Evolutionary conservation across 208 protist genomes (phyloP).

Genomic region (Angomonas ambiguus): DNA sequence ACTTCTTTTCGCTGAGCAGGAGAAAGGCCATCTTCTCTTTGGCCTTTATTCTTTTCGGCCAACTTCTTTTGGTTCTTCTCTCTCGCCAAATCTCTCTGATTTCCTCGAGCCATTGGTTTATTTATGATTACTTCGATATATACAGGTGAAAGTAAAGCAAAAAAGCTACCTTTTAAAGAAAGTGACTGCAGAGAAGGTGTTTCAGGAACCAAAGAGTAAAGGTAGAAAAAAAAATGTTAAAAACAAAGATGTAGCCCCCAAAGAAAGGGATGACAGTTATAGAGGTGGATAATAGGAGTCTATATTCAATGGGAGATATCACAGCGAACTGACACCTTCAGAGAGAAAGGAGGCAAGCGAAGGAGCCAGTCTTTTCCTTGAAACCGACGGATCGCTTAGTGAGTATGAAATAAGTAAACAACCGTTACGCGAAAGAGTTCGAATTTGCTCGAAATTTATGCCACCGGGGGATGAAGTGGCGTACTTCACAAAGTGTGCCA

Average conservation of each 20-base stretch:
- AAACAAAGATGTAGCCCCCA: background rate
- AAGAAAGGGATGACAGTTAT: background rate
- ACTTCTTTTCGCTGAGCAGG: constrained; percentile 68
- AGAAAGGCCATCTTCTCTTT: constrained; percentile 63
- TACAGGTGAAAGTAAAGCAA: no score
- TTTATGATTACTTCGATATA: background rate
- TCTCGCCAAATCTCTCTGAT: constrained; percentile 86
- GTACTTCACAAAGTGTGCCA: constrained; percentile 41
- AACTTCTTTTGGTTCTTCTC: constrained; percentile 86
- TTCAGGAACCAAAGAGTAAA: no score
- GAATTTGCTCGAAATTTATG: constrained; percentile 31
- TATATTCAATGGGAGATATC: constrained; percentile 8
- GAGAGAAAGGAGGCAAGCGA: constrained; percentile 50
- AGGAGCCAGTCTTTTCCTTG: constrained; percentile 68
- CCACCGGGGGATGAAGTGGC: constrained; percentile 20
- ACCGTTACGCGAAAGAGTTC: background rate
- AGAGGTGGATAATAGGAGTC: background rate
- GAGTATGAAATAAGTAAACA: constrained; percentile 23
- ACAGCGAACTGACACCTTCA: constrained; percentile 36
- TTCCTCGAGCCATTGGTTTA: constrained; percentile 76
- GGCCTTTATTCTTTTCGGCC: constrained; percentile 65
- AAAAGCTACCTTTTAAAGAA: no score
- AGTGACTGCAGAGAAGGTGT: no score
- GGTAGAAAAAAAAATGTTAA: background rate
- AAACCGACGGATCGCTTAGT: constrained; percentile 69